Conservation (phyloP, 805 yeast genomes). For the Sugiyamaella americana region DNA sequence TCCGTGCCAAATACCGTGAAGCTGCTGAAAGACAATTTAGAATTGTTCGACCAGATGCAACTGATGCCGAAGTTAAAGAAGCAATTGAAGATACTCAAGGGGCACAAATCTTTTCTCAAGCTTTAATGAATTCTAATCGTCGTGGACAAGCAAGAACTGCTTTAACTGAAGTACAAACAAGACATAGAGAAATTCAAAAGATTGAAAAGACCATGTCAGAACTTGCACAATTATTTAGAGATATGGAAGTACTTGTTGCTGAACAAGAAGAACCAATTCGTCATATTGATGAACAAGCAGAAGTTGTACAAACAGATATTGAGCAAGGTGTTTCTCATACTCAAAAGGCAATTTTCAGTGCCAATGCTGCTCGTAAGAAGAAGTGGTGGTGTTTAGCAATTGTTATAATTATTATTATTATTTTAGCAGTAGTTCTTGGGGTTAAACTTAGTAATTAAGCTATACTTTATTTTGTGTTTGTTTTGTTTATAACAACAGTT, state of each 20-base stretch:
- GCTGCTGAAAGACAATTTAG: conserved; percentile 91
- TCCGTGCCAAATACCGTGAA: conserved; percentile 73
- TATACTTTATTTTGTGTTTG: not conserved
- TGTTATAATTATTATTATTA: conserved; percentile 23
- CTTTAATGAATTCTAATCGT: conserved; percentile 39
- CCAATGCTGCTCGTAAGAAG: conserved; percentile 86
- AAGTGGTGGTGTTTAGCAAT: conserved; percentile 79
- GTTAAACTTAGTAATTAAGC: conserved; percentile 7
- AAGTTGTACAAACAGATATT: conserved; percentile 79
- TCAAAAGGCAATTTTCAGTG: conserved; percentile 79
- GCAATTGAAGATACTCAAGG: conserved; percentile 78
- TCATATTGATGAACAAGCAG: conserved; percentile 74
- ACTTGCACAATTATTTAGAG: conserved; percentile 87
- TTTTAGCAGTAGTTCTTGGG: conserved; percentile 27
- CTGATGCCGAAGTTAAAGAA: conserved; percentile 74
- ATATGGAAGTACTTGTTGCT: conserved; percentile 92
- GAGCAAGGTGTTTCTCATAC: conserved; percentile 95
- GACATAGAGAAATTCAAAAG: conserved; percentile 92
- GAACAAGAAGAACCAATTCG: conserved; percentile 89
- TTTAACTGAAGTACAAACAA: conserved; percentile 87
- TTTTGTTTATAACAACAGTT: not conserved
- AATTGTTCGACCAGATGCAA: conserved; percentile 49
- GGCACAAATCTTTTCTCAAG: conserved; percentile 92
- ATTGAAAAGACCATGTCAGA: conserved; percentile 95
- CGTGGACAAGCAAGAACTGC: conserved; percentile 83